Evolutionary conservation across 495 filamentous ascomycete genomes (phyloP).

Genomic region (Neurospora terricola): DNA sequence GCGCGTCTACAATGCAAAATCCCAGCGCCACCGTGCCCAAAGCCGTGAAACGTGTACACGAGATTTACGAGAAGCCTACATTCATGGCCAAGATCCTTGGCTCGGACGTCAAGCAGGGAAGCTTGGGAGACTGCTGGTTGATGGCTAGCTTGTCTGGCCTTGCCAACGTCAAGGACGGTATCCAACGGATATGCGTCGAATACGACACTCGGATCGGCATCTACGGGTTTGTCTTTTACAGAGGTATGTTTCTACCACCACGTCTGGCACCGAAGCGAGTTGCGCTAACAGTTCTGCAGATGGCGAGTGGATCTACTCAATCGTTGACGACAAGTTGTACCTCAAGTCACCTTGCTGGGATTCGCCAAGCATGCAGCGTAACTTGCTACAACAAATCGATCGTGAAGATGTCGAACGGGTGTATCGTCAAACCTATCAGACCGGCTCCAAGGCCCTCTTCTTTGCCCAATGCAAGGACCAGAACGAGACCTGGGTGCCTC

Average conservation of each 20-base stretch:
- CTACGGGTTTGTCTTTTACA: constrained; percentile 91
- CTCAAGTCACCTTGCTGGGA: constrained; percentile 78
- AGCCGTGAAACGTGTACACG: constrained; percentile 63
- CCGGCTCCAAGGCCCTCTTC: constrained; percentile 68
- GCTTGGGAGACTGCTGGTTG: constrained; percentile 87
- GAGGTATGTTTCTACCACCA: constrained; percentile 25
- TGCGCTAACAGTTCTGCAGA: constrained; percentile 34
- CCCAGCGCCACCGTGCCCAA: constrained; percentile 40
- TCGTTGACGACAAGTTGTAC: constrained; percentile 76
- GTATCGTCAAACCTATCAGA: constrained; percentile 72
- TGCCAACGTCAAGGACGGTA: constrained; percentile 63
- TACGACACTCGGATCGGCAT: constrained; percentile 68
- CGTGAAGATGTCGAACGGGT: constrained; percentile 60
- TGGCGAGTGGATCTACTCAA: constrained; percentile 88
- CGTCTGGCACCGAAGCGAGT: neutral
- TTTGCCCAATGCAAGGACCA: constrained; percentile 80
- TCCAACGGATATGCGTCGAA: constrained; percentile 76
- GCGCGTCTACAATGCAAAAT: constrained; percentile 25
- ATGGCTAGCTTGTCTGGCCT: constrained; percentile 81
- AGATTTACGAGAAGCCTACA: constrained; percentile 80
- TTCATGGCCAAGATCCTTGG: constrained; percentile 71
- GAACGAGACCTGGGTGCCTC: constrained; percentile 90
- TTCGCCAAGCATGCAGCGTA: constrained; percentile 42
- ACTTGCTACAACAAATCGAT: constrained; percentile 48
- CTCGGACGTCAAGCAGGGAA: constrained; percentile 71